Base-by-base conservation (phyloP, 352 stramenopile genomes). In the Globisporangium lucens region DNA sequence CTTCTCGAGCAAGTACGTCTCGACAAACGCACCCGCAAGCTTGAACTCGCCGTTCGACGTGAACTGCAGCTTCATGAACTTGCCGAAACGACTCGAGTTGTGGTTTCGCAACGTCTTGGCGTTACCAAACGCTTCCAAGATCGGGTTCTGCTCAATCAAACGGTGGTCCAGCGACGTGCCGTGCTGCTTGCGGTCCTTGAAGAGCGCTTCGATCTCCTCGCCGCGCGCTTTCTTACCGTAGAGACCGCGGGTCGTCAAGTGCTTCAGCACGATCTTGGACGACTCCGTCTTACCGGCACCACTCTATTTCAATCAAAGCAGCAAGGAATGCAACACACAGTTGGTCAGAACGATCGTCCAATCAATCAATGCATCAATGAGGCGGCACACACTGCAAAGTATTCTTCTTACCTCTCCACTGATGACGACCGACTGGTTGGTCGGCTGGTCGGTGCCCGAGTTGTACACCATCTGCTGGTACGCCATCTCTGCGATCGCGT, bases 1-100 rank as follows among this genome's bases (percentile, higher is more conserved):
- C 75, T 95, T 95, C 68, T 97, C 87, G 13, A 97, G 74, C 73
- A 97, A 64, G 63, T 97, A 95, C 59, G 88, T 97, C 67, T 97
- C 87, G 36, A 97, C 84, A 22, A 93, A 87, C n/a, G 89, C 89
- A 57, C 89, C 89, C 0, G 85, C 85, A 38, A 97, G 79, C 73
- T 89, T 93, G 67, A 96, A 94, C 59, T 93, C 74, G 63, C 79
- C 86, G 67, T 93, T 79, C 47, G 75, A 68, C 65, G 96, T 97
- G 75, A 98, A 98, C 75, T 98, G 90, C 36, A 98, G 87, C 74
- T 97, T 97, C 81, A 98, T 97, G 63, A 97, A 97, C 80, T 98
- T 98, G 68, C 95, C 95, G 66, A 98, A 98, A 65, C 95, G 91
- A 68, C 81, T 96, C 66, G 91, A 98, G 83, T 98, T 98, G 87